A percentile compares a stretch with the other conserved stretches of the same genome.
These are phyloP conservation scores for Xylariaceae sp. DNA, from an alignment of 2,329 filamentous ascomycete species.

Conservation along the genomic window DNA sequence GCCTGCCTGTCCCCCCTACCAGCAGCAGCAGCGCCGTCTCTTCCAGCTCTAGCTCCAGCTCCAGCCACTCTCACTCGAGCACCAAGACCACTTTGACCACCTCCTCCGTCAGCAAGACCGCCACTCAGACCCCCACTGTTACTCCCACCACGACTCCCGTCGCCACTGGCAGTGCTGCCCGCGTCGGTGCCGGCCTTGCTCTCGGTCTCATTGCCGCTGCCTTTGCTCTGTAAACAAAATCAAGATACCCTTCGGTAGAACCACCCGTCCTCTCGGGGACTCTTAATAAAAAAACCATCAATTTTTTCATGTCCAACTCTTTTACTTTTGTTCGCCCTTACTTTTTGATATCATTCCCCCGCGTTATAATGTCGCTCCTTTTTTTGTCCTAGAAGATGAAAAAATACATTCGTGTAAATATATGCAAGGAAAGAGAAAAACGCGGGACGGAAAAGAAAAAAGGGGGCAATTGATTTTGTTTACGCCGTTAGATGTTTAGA, in stretches of 20 bases:
- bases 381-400: too few species aligned
- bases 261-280: conserved; percentile 2
- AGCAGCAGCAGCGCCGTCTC: too few species aligned
- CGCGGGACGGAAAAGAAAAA: too few species aligned
- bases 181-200: conserved; percentile 36
- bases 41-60: neutral
- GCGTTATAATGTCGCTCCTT: too few species aligned
- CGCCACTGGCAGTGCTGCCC: conserved; percentile 30
- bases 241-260: neutral
- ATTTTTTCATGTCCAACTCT: neutral
- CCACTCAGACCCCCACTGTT: neutral
- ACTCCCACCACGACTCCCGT: neutral
- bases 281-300: neutral
- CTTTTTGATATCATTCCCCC: neutral
- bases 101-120: conserved; percentile 2
- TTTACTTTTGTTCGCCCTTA: neutral
- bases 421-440: too few species aligned
- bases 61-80: neutral
- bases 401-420: too few species aligned
- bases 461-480: too few species aligned
- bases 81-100: conserved; percentile 3
- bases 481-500: too few species aligned
- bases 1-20: too few species aligned
- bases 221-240: conserved; percentile 30
- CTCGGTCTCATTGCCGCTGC: conserved; percentile 39